These are phyloP conservation scores for Verticillium nubilum DNA, from an alignment of 2,329 filamentous ascomycete species.

Conservation along the genomic window DNA sequence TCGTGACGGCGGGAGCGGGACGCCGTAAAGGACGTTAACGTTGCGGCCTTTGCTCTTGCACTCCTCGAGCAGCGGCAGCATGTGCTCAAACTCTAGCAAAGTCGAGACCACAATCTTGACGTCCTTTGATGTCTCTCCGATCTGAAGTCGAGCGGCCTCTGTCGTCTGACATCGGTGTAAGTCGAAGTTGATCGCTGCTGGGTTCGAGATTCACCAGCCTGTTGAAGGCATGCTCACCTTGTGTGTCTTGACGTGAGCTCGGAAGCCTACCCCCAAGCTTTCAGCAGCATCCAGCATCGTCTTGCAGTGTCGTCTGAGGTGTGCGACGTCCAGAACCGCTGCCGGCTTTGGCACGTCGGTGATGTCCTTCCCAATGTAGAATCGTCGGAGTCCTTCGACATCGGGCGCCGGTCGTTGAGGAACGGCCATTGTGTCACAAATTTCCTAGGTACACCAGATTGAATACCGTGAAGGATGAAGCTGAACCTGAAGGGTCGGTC, in stretches of 20 bases:
- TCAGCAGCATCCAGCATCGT: conserved; percentile 47
- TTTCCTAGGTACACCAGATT: too few species aligned
- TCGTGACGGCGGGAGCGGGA: conserved; percentile 51
- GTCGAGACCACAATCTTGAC: conserved; percentile 56
- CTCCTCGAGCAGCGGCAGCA: conserved; percentile 37
- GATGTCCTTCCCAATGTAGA: conserved; percentile 19
- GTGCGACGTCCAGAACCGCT: conserved; percentile 47
- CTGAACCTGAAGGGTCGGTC: neutral
- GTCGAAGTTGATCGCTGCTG: too few species aligned
- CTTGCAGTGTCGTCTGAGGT: conserved; percentile 48
- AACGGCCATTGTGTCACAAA: neutral
- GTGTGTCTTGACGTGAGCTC: conserved; percentile 62
- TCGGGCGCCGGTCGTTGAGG: neutral
- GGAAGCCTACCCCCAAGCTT: conserved; percentile 45
- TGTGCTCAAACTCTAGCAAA: conserved; percentile 49
- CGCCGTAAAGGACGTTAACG: conserved; percentile 49
- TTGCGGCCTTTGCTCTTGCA: conserved; percentile 7
- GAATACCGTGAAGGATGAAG: neutral
- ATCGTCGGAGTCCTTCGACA: neutral
- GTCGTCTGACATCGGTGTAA: conserved; percentile 34
- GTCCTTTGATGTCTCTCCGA: conserved; percentile 32
- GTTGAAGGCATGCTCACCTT: conserved; percentile 35
- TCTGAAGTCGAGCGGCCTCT: conserved; percentile 49
- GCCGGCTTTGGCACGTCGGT: conserved; percentile 45
- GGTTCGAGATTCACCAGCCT: too few species aligned